Percentiles rank a stretch among this genome's conserved stretches.
These are phyloP conservation scores for Carex sylvatica DNA, from an alignment of 202 grass and related monocot genomes.

Conservation along the genomic window DNA sequence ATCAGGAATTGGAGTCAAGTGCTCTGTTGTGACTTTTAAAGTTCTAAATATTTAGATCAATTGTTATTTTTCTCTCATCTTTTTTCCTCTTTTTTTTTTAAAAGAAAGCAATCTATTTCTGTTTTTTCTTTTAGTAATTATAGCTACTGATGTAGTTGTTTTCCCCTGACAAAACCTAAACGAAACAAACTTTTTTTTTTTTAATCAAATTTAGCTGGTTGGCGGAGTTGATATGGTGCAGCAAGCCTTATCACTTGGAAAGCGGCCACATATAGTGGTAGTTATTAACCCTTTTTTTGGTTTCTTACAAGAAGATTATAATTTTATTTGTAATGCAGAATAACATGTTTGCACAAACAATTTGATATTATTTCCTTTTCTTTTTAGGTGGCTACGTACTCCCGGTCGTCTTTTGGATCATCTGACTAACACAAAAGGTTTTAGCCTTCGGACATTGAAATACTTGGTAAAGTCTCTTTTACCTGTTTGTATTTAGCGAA, in stretches of 20 bases:
- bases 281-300: constrained; percentile 13
- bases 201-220: constrained; percentile 52
- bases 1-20: constrained; percentile 49
- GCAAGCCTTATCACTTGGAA: constrained; percentile 65
- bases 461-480: no score
- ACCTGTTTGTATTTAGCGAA: no score
- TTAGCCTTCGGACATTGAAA: no score
- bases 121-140: background rate
- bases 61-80: background rate
- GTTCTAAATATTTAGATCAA: background rate
- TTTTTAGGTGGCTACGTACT: constrained; percentile 44
- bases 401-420: no score
- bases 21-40: constrained; percentile 49
- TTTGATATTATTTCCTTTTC: background rate
- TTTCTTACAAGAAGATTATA: background rate
- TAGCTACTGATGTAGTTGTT: background rate
- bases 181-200: background rate
- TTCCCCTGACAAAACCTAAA: background rate
- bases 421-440: no score
- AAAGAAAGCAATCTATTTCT: background rate
- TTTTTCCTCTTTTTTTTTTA: background rate
- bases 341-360: constrained; percentile 6
- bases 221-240: constrained; percentile 79
- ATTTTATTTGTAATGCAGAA: background rate
- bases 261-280: constrained; percentile 80